Percentiles rank a stretch among this genome's conserved stretches.
Evolutionary conservation across 768 basidiomycete genomes (phyloP).

Genomic region (Tulasnella sp.): DNA sequence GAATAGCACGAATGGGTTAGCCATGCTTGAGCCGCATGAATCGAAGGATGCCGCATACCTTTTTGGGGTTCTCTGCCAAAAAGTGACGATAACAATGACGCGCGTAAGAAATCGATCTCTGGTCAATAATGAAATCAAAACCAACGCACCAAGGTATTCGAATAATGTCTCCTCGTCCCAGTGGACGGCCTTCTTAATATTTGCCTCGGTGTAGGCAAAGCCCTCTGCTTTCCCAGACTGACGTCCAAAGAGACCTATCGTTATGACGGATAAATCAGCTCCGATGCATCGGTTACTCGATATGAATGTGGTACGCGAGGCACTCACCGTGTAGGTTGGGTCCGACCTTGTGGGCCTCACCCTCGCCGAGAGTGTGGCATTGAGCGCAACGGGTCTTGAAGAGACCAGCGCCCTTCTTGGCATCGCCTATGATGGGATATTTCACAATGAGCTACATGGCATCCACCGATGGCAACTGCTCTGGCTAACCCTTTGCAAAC

Average conservation of each 20-base stretch:
- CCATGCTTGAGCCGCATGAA: background rate
- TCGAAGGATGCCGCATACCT: slow-evolving; percentile 37
- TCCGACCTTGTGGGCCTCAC: slow-evolving; percentile 80
- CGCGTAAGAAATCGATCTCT: background rate
- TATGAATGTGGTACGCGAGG: slow-evolving; percentile 31
- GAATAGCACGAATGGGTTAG: background rate
- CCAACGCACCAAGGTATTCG: slow-evolving; percentile 53
- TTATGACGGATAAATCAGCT: slow-evolving; percentile 6
- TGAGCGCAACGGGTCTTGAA: slow-evolving; percentile 96
- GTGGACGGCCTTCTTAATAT: slow-evolving; percentile 83
- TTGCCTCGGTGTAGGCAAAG: slow-evolving; percentile 89
- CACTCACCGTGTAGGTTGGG: slow-evolving; percentile 79
- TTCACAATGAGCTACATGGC: too few relatives aligned
- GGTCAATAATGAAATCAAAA: background rate
- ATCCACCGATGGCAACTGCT: too few relatives aligned
- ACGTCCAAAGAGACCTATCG: slow-evolving; percentile 62
- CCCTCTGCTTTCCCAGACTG: slow-evolving; percentile 77
- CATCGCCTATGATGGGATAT: slow-evolving; percentile 48
- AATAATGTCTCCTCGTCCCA: slow-evolving; percentile 84
- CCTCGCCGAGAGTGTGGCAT: slow-evolving; percentile 78
- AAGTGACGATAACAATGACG: background rate
- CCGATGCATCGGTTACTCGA: background rate
- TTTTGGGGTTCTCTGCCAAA: slow-evolving; percentile 79
- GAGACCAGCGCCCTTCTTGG: slow-evolving; percentile 80
- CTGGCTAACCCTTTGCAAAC: too few relatives aligned